phyloP scores from a whole-genome alignment of 495 filamentous ascomycete genomes.

The Penicillium angulare region DNA sequence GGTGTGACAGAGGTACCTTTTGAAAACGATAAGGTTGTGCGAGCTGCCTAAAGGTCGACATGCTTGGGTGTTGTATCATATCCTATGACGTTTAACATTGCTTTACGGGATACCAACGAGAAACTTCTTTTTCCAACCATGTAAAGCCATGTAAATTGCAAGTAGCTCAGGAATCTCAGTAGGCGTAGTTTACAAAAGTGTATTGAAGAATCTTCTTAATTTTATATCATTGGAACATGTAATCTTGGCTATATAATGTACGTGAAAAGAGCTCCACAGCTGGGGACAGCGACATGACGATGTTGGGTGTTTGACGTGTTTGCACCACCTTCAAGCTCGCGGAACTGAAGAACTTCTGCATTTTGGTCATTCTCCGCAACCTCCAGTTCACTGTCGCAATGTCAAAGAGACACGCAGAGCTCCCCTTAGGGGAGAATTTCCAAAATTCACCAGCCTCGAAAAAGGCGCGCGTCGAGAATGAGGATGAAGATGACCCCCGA shows the following conservation, averaged over 20 bases:
- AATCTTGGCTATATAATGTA: too few relatives aligned
- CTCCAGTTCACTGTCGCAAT: slow-evolving; percentile 39
- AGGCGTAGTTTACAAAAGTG: too few relatives aligned
- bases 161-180: too few relatives aligned
- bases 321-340: slow-evolving; percentile 27
- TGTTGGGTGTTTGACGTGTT: slow-evolving; percentile 40
- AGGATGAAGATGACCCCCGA: slow-evolving; percentile 30
- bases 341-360: slow-evolving; percentile 14
- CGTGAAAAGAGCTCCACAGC: not conserved
- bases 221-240: too few relatives aligned
- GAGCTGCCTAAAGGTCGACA: slow-evolving; percentile 54
- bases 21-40: slow-evolving; percentile 72
- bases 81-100: slow-evolving; percentile 32
- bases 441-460: slow-evolving; percentile 73
- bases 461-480: slow-evolving; percentile 65
- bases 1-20: slow-evolving; percentile 80
- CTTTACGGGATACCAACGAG: slow-evolving; percentile 24
- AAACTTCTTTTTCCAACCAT: not conserved
- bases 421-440: slow-evolving; percentile 66
- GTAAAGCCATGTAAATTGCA: not conserved
- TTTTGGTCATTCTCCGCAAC: slow-evolving; percentile 11
- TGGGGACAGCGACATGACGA: not conserved
- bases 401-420: slow-evolving; percentile 76
- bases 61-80: slow-evolving; percentile 41
- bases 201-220: too few relatives aligned